Percentiles rank a stretch among this genome's conserved stretches.
Conservation (phyloP, 2,329 filamentous ascomycete genomes). For the Neonectria sp. region DNA sequence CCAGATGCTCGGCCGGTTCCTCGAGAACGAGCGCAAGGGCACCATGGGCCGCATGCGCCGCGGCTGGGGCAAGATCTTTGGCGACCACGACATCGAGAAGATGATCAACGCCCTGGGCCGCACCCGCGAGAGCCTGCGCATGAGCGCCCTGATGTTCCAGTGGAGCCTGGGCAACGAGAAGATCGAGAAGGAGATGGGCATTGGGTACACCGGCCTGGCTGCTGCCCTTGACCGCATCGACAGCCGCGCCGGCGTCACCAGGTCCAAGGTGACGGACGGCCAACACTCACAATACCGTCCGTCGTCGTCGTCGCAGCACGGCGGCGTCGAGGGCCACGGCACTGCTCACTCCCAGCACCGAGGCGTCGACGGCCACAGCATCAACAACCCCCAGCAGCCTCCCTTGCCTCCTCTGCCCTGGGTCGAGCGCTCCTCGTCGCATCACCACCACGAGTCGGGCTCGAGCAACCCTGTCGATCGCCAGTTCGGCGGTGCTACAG, state of each 20-base stretch:
- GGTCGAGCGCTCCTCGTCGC: constrained; percentile 39
- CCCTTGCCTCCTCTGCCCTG: constrained; percentile 47
- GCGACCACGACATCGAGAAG: constrained; percentile 73
- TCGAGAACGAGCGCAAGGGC: constrained; percentile 74
- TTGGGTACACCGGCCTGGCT: constrained; percentile 77
- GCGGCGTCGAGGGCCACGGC: constrained; percentile 39
- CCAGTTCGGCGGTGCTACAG: constrained; percentile 24
- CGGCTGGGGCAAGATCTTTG: constrained; percentile 75
- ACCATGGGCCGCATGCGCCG: constrained; percentile 72
- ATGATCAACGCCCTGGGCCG: constrained; percentile 70
- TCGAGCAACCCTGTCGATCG: constrained; percentile 32
- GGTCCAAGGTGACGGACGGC: constrained; percentile 37
- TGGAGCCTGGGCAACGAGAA: constrained; percentile 74
- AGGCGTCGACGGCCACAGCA: constrained; percentile 39
- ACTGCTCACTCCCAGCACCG: constrained; percentile 43
- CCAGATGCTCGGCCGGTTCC: constrained; percentile 72
- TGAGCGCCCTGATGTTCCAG: constrained; percentile 76
- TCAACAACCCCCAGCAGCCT: constrained; percentile 33
- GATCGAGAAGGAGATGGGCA: constrained; percentile 73
- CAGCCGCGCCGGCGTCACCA: constrained; percentile 40
- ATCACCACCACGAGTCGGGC: constrained; percentile 32
- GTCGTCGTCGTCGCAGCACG: constrained; percentile 44
- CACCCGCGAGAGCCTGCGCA: constrained; percentile 73
- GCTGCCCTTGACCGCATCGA: constrained; percentile 70
- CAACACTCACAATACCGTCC: constrained; percentile 42